These are phyloP conservation scores for Penicillium brevicompactum DNA, from an alignment of 2,329 filamentous ascomycete genomes.

Conservation along the genomic window DNA sequence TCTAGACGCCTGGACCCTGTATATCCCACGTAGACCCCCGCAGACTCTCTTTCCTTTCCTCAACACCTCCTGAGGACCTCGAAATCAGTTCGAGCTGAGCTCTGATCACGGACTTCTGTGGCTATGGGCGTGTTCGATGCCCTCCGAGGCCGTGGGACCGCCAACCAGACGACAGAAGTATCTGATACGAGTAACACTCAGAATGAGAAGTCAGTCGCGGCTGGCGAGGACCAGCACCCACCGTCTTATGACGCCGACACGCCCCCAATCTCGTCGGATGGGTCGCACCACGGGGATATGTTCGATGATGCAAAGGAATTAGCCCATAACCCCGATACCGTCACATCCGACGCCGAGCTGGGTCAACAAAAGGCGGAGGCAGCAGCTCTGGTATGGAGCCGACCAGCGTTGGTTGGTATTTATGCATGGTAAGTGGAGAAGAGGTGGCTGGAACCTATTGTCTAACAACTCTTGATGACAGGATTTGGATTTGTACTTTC, in stretches of 20 bases:
- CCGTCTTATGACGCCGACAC: neutral
- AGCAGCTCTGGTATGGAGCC: slow-evolving; percentile 45
- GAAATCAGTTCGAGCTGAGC: neutral
- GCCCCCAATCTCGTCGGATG: neutral
- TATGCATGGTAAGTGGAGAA: slow-evolving; percentile 36
- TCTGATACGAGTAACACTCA: neutral
- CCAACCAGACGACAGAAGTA: neutral
- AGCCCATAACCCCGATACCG: slow-evolving; percentile 13
- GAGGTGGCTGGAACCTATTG: neutral
- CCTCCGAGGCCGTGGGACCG: neutral
- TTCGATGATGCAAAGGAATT: slow-evolving; percentile 23
- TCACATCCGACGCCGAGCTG: slow-evolving; percentile 16
- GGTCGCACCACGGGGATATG: slow-evolving; percentile 4
- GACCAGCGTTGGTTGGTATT: slow-evolving; percentile 31
- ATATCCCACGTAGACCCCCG: neutral
- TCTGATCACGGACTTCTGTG: neutral
- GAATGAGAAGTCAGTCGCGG: neutral
- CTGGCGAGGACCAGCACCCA: neutral
- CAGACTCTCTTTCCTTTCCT: neutral
- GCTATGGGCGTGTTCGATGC: slow-evolving; percentile 9
- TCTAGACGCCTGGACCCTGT: neutral
- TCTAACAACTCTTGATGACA: slow-evolving; percentile 13
- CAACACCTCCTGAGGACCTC: neutral
- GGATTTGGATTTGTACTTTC: slow-evolving; percentile 52
- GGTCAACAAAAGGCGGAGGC: slow-evolving; percentile 43